phyloP scores from a whole-genome alignment of 2,329 filamentous ascomycete species.

The Penicillium hordei region DNA sequence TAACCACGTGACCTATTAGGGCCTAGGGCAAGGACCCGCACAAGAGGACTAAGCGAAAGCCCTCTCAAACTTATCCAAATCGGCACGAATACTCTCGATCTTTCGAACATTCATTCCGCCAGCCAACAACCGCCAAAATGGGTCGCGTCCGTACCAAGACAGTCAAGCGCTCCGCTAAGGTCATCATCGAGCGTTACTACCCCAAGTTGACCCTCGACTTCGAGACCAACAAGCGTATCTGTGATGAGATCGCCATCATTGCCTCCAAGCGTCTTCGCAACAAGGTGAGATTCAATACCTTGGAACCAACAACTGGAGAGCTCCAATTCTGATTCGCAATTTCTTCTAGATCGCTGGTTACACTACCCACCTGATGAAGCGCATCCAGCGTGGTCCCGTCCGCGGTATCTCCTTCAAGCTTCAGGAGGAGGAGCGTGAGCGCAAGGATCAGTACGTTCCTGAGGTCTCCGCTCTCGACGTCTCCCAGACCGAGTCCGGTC shows the following conservation, averaged over 20 bases:
- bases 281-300: conserved; percentile 67
- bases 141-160: conserved; percentile 57
- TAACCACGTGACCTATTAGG: conserved; percentile 23
- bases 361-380: conserved; percentile 99
- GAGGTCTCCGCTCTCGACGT: conserved; percentile 99
- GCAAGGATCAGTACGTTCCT: conserved; percentile 99
- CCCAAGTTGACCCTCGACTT: conserved; percentile 98
- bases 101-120: conserved; percentile 35
- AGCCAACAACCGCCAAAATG: conserved; percentile 47
- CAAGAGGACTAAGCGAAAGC: conserved; percentile 28
- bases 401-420: conserved; percentile 99
- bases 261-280: conserved; percentile 98
- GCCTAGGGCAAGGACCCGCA: conserved; percentile 27
- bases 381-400: conserved; percentile 98
- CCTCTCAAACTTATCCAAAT: conserved; percentile 19
- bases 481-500: conserved; percentile 86
- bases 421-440: conserved; percentile 99
- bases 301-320: not conserved
- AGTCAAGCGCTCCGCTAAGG: conserved; percentile 90
- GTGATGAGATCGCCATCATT: conserved; percentile 99
- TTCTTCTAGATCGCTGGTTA: conserved; percentile 81
- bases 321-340: conserved; percentile 1
- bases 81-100: conserved; percentile 7
- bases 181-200: conserved; percentile 99
- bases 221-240: conserved; percentile 99